Evolutionary conservation across 2,329 filamentous ascomycete species (phyloP).

Genomic region (Davidsoniella australis): DNA sequence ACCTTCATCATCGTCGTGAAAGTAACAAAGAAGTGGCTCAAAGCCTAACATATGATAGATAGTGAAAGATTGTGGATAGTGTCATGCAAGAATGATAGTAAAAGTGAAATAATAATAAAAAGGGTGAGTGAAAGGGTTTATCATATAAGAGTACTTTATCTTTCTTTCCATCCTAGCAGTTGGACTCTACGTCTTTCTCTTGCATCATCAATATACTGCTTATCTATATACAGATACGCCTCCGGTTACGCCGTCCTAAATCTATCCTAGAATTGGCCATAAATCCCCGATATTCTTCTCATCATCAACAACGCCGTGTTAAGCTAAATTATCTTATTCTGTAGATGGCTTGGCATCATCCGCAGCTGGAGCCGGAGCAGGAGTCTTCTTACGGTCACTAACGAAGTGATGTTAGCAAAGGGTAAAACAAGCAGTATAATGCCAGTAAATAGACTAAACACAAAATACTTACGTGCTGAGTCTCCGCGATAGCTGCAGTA

Average conservation of each 20-base stretch:
- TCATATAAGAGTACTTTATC: neutral
- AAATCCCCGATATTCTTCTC: neutral
- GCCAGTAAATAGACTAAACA: neutral
- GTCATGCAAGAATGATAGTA: no score
- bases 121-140: neutral
- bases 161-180: neutral
- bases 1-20: no score
- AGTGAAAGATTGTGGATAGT: no score
- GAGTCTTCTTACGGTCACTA: slow-evolving; percentile 11
- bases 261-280: neutral
- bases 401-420: neutral
- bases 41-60: no score
- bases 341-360: slow-evolving; percentile 2
- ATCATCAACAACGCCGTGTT: no score
- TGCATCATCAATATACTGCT: no score
- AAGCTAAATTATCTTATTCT: neutral
- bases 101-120: neutral
- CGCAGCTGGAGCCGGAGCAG: neutral
- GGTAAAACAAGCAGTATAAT: neutral
- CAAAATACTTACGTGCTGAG: slow-evolving; percentile 77
- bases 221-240: neutral
- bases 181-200: neutral
- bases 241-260: neutral
- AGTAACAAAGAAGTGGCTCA: no score
- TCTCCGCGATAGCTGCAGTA: slow-evolving; percentile 74